These are phyloP conservation scores for Leccinum broughii DNA, from an alignment of 768 basidiomycete genomes.

Conservation along the genomic window DNA sequence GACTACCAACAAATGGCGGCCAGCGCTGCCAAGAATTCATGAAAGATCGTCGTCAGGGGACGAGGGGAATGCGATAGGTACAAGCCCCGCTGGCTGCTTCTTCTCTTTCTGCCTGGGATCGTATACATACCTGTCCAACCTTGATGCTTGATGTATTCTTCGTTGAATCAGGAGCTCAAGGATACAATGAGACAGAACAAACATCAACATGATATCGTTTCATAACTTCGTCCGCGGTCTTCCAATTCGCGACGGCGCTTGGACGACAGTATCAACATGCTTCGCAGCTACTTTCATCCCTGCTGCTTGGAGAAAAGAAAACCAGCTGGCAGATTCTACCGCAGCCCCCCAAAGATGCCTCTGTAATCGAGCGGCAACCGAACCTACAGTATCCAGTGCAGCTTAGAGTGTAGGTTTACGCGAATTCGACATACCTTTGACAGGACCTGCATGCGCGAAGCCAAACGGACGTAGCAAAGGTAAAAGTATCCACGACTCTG, in stretches of 20 bases:
- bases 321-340: slow-evolving; percentile 11
- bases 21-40: neutral
- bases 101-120: too few relatives aligned
- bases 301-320: slow-evolving; percentile 17
- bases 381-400: slow-evolving; percentile 5
- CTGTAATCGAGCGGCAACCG: slow-evolving; percentile 16
- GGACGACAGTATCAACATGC: slow-evolving; percentile 3
- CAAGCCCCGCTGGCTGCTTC: neutral
- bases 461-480: slow-evolving; percentile 15
- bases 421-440: slow-evolving; percentile 8
- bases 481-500: slow-evolving; percentile 16
- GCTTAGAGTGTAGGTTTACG: neutral
- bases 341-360: slow-evolving; percentile 3
- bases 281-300: slow-evolving; percentile 7
- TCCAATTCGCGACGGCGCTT: neutral
- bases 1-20: neutral
- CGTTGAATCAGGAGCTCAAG: too few relatives aligned
- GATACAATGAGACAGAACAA: too few relatives aligned
- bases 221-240: too few relatives aligned
- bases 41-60: neutral
- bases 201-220: too few relatives aligned
- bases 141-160: too few relatives aligned
- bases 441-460: slow-evolving; percentile 17
- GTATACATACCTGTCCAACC: too few relatives aligned
- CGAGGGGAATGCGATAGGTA: neutral